These are phyloP conservation scores for Aspergillus udagawae DNA, from an alignment of 2,329 filamentous ascomycete species.

Conservation along the genomic window DNA sequence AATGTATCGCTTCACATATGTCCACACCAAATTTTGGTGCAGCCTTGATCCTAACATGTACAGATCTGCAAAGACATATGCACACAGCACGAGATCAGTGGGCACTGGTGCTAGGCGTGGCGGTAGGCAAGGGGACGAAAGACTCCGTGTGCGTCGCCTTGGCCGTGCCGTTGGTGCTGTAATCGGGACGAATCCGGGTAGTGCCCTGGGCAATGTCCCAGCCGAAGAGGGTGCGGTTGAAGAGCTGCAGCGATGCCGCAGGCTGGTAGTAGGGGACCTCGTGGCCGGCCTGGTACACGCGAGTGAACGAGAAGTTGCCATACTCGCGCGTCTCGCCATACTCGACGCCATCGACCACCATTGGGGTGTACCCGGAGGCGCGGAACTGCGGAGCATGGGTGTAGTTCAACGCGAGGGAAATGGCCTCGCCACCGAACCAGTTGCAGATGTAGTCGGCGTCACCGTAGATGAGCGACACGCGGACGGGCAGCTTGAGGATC, in stretches of 20 bases:
- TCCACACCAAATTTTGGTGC: neutral
- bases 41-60: neutral
- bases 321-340: constrained; percentile 71
- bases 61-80: neutral
- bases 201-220: constrained; percentile 54
- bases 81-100: neutral
- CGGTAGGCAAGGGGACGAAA: constrained; percentile 31
- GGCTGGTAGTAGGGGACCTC: constrained; percentile 57
- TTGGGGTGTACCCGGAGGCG: constrained; percentile 66
- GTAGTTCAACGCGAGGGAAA: constrained; percentile 59
- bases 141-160: constrained; percentile 45
- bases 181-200: constrained; percentile 28
- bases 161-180: constrained; percentile 38
- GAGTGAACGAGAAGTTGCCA: constrained; percentile 67
- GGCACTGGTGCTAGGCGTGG: constrained; percentile 8
- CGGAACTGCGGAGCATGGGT: constrained; percentile 55
- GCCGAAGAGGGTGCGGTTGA: constrained; percentile 57
- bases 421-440: constrained; percentile 67
- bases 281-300: constrained; percentile 64
- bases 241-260: constrained; percentile 56
- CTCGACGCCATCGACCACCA: constrained; percentile 63
- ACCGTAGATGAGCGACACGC: constrained; percentile 68
- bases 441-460: constrained; percentile 57
- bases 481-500: constrained; percentile 59
- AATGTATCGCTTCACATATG: neutral